Percentiles rank a stretch among this genome's conserved stretches.
phyloP scores from a whole-genome alignment of 2,329 filamentous ascomycete genomes.

The Fusarium sp. region DNA sequence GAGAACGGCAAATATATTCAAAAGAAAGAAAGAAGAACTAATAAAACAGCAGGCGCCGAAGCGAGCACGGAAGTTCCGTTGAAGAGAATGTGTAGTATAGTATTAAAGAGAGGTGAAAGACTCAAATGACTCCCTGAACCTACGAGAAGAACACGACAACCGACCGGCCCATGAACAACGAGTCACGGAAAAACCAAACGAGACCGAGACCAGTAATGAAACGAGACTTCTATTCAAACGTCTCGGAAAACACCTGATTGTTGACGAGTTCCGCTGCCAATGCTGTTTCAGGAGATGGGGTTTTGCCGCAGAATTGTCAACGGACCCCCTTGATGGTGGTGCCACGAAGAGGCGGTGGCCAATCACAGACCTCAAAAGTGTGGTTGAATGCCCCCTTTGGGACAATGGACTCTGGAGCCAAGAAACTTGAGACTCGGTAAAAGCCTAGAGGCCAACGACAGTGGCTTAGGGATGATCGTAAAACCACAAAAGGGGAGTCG shows the following conservation, averaged over 20 bases:
- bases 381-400: constrained; percentile 41
- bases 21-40: constrained; percentile 14
- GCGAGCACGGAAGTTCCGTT: constrained; percentile 22
- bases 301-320: constrained; percentile 36
- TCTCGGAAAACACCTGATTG: constrained; percentile 42
- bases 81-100: constrained; percentile 19
- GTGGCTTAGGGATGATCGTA: constrained; percentile 20
- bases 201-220: constrained; percentile 35
- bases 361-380: constrained; percentile 29
- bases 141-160: constrained; percentile 8
- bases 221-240: constrained; percentile 32
- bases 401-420: constrained; percentile 31
- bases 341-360: constrained; percentile 31
- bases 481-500: constrained; percentile 30
- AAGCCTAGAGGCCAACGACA: constrained; percentile 22
- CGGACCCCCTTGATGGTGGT: constrained; percentile 22
- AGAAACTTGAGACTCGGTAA: constrained; percentile 32
- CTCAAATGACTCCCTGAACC: not conserved
- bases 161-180: not conserved
- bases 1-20: constrained; percentile 12
- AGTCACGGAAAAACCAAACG: constrained; percentile 24
- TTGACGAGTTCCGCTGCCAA: constrained; percentile 33
- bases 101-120: constrained; percentile 24
- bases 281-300: constrained; percentile 44
- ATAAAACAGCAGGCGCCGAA: constrained; percentile 17